Evolutionary conservation across 2,329 filamentous ascomycete genomes (phyloP).

Genomic region (Cadophora sp.): DNA sequence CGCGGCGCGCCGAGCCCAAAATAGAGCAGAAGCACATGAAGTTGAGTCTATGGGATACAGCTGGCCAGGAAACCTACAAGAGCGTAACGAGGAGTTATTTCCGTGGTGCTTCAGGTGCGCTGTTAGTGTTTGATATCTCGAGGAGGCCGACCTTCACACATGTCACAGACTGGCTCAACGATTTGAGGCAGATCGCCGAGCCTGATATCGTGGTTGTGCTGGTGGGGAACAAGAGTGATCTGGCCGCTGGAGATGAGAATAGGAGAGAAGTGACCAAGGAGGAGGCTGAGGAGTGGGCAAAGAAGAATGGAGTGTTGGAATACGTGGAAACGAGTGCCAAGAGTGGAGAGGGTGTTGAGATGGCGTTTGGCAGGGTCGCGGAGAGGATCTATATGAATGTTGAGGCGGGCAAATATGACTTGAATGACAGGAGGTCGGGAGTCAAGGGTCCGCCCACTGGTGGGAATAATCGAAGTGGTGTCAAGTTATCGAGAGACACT

Average conservation of each 20-base stretch:
- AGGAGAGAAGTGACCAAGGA: slow-evolving; percentile 79
- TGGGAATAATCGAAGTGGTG: slow-evolving; percentile 47
- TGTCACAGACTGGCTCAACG: slow-evolving; percentile 91
- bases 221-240: slow-evolving; percentile 93
- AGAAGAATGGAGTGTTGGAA: slow-evolving; percentile 82
- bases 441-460: slow-evolving; percentile 76
- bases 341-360: slow-evolving; percentile 91
- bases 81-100: slow-evolving; percentile 89
- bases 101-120: slow-evolving; percentile 69
- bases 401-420: slow-evolving; percentile 86
- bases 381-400: slow-evolving; percentile 98
- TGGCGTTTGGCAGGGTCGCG: slow-evolving; percentile 90
- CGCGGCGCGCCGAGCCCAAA: slow-evolving; percentile 48
- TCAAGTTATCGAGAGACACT: slow-evolving; percentile 49
- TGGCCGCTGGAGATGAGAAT: slow-evolving; percentile 64
- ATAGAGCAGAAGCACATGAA: slow-evolving; percentile 82
- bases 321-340: slow-evolving; percentile 98
- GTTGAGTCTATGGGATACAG: slow-evolving; percentile 92
- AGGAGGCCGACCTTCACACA: slow-evolving; percentile 84
- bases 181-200: slow-evolving; percentile 93
- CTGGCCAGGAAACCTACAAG: slow-evolving; percentile 97
- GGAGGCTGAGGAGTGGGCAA: slow-evolving; percentile 92
- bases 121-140: slow-evolving; percentile 95
- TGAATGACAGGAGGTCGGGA: slow-evolving; percentile 90
- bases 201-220: slow-evolving; percentile 93